Base-by-base conservation (phyloP, 1,284 basidiomycete species). In the Anthracocystis panici-leucophaei region DNA sequence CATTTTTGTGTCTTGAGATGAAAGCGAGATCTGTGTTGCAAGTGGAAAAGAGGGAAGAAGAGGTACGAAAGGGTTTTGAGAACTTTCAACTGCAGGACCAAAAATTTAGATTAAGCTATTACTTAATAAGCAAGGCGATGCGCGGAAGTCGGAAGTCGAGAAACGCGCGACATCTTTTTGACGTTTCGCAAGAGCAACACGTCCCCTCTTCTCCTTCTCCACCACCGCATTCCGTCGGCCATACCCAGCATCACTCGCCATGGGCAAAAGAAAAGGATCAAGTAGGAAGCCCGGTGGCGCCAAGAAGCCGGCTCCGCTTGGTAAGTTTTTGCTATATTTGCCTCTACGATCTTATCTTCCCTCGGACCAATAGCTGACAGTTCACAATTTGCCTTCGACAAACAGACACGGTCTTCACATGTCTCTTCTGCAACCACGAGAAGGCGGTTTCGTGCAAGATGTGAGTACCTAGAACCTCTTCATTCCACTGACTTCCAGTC, bases 401-500 rank as follows among this genome's bases (percentile, higher is more conserved):
- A 12, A 50, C 79, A 77, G 86, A 86, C 61, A 86, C 85, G 62
- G 79, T 83, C 11, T 87, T 87, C 77, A 84, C 84, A 20, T 87
- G 86, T 85, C 87, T 95, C n/a, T 95, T 94, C 86, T 95, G 93
- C 86, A 91, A 94, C 86, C 93, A 95, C 84, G 92, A 94, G 82
- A 92, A 92, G 82, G 92, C 93, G 21, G 93, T 95, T 58, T 92
- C 91, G 12, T 93, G 94, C 59, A 90, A 92, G 84, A 88, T 95
- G 78, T 86, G 92, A 93, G 87, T 89, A 2, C 27, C 27, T 38
- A 5, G 5, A 20, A 25, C 50, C 12, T 5, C 14, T 38, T 6
- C 35, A 38, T 38, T 38, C 35, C 35, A 14, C 35, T 38, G 4
- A 2, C 23, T 23, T 23, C n/a, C 2, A 25, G 21, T 27, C n/a